Evolutionary conservation across 495 filamentous ascomycete species (phyloP).

Genomic region (Penicillium daleae): DNA sequence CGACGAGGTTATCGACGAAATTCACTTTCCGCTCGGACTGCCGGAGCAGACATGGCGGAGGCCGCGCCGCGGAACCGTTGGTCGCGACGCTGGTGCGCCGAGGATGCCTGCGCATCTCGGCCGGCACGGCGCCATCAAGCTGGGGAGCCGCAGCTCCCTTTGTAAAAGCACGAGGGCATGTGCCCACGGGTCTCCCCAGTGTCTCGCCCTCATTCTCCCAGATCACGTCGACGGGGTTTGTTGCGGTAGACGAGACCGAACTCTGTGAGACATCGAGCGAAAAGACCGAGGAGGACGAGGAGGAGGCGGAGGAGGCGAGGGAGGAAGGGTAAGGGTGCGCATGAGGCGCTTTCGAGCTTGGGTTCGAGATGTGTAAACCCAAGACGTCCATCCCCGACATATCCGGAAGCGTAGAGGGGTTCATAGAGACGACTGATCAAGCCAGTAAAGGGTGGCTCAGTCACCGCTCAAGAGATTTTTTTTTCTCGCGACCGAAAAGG

Average conservation of each 20-base stretch:
- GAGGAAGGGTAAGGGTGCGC: slow-evolving; percentile 66
- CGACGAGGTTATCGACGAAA: slow-evolving; percentile 97
- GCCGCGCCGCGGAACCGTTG: slow-evolving; percentile 59
- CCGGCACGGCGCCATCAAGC: slow-evolving; percentile 55
- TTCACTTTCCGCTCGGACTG: slow-evolving; percentile 93
- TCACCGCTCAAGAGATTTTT: background rate
- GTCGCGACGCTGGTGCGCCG: slow-evolving; percentile 63
- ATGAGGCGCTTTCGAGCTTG: slow-evolving; percentile 43
- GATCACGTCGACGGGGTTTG: slow-evolving; percentile 50
- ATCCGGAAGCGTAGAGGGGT: slow-evolving; percentile 37
- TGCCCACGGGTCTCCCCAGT: slow-evolving; percentile 29
- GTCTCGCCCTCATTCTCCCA: slow-evolving; percentile 52
- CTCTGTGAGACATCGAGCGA: slow-evolving; percentile 66
- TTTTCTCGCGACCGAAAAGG: slow-evolving; percentile 21
- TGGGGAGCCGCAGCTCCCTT: slow-evolving; percentile 37
- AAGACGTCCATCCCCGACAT: slow-evolving; percentile 56
- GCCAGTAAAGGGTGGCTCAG: background rate
- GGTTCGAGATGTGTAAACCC: slow-evolving; percentile 51
- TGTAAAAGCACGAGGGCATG: slow-evolving; percentile 34
- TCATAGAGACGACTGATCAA: slow-evolving; percentile 25
- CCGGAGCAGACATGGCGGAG: slow-evolving; percentile 80
- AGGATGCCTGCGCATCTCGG: slow-evolving; percentile 78
- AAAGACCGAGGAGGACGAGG: slow-evolving; percentile 79
- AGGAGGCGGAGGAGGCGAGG: slow-evolving; percentile 74
- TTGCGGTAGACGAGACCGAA: slow-evolving; percentile 54